Evolutionary conservation across 345 rosid genomes (phyloP), one percentile per base, ranked within the genome.

Genomic region (Capsella bursapastoris): DNA sequence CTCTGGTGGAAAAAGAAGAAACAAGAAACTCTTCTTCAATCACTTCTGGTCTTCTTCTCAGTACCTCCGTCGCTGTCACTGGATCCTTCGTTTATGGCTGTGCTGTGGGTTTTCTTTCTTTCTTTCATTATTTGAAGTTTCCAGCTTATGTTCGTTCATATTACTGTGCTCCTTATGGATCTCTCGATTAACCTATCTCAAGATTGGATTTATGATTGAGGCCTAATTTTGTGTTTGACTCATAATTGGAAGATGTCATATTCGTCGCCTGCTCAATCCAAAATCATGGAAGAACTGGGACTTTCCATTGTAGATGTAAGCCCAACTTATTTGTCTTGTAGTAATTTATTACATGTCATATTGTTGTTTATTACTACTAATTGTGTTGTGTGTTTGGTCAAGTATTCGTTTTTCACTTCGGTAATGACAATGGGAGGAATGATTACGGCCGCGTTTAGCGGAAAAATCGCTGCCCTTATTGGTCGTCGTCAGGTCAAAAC

Each of bases 251-350:
- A 88, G 91, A 34, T 78, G 71, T 86, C 89, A 37, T 90, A 84
- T 61, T 81, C 93, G 5, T 85, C 90, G 12, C 88, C 93, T 0
- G 90, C 87, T 10, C 85, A 88, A 61, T 80, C 86, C 53, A 85
- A 84, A 49, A 90, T 90, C 71, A 78, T 72, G 71, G 80, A 83
- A 66, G 89, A 89, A 47, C 57, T 90, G 44, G 93, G 83, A 59
- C 89, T 93, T 37, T 85, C 96, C 18, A 64, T 84, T 11, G 86
- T 88, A 32, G 81, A 44, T 47, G 90, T 88, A 60, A 38, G 41
- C 11, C 41, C 41, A 35, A 35, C 40, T 35, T 35, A 35, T 7
- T 35, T 35, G 40, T 8, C 9, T 35, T 35, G 38, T 5, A 32
- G 35, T 32, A 32, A 35, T 7, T 35, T 35, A 7, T 35, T 35